These are phyloP conservation scores for Xylaria digitata DNA, from an alignment of 2,329 filamentous ascomycete genomes.

Conservation along the genomic window DNA sequence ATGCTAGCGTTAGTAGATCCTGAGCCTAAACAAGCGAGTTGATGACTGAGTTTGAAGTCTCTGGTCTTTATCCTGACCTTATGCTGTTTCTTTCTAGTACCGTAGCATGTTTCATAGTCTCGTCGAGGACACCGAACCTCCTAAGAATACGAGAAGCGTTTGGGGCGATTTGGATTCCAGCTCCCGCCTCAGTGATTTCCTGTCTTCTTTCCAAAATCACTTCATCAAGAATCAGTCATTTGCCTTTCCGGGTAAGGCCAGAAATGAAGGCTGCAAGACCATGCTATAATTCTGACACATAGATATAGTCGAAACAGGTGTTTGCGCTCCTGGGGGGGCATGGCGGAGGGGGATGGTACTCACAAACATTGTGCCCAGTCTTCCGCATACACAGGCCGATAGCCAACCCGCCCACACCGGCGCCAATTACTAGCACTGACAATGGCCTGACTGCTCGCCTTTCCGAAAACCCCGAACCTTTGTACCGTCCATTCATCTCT, in stretches of 20 bases:
- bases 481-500: conserved; percentile 21
- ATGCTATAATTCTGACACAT: background rate
- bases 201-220: conserved; percentile 51
- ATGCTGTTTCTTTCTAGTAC: conserved; percentile 48
- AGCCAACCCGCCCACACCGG: conserved; percentile 57
- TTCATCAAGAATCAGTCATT: conserved; percentile 31
- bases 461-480: conserved; percentile 26
- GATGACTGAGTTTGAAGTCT: background rate
- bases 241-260: background rate
- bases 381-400: conserved; percentile 53
- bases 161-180: conserved; percentile 54
- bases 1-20: conserved; percentile 8
- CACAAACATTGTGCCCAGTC: conserved; percentile 37
- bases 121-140: conserved; percentile 48
- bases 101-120: conserved; percentile 36
- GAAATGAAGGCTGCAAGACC: background rate
- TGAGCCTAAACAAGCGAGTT: background rate
- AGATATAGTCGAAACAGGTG: background rate
- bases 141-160: conserved; percentile 50
- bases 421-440: conserved; percentile 51
- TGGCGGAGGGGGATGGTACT: background rate
- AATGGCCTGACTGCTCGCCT: conserved; percentile 34
- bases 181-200: conserved; percentile 53
- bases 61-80: conserved; percentile 40
- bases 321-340: background rate